These are phyloP conservation scores for Sporothrix schenckii DNA, from an alignment of 2,329 filamentous ascomycete genomes.

Conservation along the genomic window DNA sequence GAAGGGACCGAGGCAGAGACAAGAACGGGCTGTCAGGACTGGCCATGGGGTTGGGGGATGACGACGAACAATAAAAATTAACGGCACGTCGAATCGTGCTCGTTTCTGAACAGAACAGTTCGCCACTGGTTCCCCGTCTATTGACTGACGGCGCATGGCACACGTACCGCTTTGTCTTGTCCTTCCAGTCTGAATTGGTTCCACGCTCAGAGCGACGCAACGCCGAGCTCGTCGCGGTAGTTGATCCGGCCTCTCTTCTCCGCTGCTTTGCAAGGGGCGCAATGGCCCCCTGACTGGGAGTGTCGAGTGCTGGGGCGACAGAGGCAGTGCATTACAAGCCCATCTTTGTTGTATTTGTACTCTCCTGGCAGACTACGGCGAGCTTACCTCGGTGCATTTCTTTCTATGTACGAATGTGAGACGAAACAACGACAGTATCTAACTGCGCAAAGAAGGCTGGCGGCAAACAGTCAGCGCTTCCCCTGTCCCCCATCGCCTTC, in stretches of 20 bases:
- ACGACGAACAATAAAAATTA: conserved; percentile 7
- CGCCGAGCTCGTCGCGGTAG: conserved; percentile 1
- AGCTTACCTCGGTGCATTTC: not conserved
- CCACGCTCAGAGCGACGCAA: conserved; percentile 15
- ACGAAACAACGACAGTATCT: conserved; percentile 1
- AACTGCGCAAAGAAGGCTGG: not conserved
- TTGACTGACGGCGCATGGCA: no score
- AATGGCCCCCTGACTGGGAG: not conserved
- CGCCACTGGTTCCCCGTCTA: conserved; percentile 14
- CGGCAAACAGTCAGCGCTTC: conserved; percentile 25
- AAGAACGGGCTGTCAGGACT: not conserved
- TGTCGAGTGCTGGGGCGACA: not conserved
- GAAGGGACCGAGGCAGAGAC: not conserved
- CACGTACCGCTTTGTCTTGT: not conserved
- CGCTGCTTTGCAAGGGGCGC: not conserved
- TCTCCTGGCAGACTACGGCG: not conserved
- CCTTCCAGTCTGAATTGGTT: not conserved
- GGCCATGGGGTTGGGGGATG: conserved; percentile 13
- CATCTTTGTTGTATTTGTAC: not conserved
- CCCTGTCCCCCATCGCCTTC: not conserved
- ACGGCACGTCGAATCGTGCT: conserved; percentile 26
- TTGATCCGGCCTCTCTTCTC: conserved; percentile 1
- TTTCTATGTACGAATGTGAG: conserved; percentile 14
- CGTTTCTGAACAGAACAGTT: conserved; percentile 3
- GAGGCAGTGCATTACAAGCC: not conserved